Evolutionary conservation across 164 flowering plant genomes (phyloP).

Genomic region (Umbellularia californica): DNA sequence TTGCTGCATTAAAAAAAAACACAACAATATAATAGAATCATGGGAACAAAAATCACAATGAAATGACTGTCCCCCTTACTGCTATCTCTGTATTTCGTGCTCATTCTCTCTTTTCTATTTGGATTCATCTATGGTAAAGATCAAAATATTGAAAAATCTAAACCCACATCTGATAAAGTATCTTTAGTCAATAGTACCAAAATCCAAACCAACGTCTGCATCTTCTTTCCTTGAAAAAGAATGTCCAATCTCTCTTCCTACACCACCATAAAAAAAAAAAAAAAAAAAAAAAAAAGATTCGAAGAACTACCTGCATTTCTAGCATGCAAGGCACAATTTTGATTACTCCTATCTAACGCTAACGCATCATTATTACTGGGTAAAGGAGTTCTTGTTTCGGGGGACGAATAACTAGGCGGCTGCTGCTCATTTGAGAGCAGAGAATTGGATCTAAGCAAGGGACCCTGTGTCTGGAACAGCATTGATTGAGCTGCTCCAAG

Average conservation of each 20-base stretch:
- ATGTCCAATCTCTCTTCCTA: conserved; percentile 5
- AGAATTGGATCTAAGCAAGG: conserved; percentile 44
- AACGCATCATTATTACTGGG: conserved; percentile 11
- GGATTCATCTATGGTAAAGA: neutral
- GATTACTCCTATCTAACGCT: conserved; percentile 3
- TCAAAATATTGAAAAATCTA: conserved; percentile 9
- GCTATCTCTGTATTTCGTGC: neutral
- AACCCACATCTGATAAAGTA: conserved; percentile 10
- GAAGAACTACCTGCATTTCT: conserved; percentile 35
- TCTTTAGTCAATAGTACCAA: neutral
- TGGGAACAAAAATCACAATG: conserved; percentile 6
- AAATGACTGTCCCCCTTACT: neutral
- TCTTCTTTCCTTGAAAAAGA: conserved; percentile 5
- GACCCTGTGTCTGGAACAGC: conserved; percentile 29
- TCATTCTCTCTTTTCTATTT: conserved; percentile 6
- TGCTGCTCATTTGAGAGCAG: conserved; percentile 31
- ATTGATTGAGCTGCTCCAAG: conserved; percentile 33
- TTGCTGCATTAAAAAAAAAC: conserved; percentile 21
- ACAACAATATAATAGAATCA: neutral
- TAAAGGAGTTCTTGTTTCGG: conserved; percentile 34
- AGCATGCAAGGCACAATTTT: conserved; percentile 22
- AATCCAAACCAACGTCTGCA: conserved; percentile 19
- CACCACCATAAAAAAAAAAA: conserved; percentile 39
- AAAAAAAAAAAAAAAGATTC: conserved; percentile 46
- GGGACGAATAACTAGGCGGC: conserved; percentile 60